phyloP scores from a whole-genome alignment of 2,329 filamentous ascomycete genomes.

The Cladophialophora psammophila region DNA sequence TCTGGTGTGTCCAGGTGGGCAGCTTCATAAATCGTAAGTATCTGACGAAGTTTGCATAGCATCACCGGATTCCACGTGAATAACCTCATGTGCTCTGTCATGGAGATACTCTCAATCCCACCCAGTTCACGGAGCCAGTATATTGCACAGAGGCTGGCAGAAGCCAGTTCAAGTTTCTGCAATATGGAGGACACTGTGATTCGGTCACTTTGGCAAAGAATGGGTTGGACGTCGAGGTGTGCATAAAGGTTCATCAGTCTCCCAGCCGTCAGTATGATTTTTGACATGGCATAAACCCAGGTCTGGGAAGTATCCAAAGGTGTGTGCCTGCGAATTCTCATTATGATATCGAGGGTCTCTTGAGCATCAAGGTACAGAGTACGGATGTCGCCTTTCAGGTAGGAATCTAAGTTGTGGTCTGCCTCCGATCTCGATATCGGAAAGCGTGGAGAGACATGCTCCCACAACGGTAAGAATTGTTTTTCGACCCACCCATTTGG shows the following conservation, averaged over 20 bases:
- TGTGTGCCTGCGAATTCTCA: background rate
- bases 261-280: conserved; percentile 12
- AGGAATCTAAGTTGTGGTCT: conserved; percentile 7
- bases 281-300: conserved; percentile 14
- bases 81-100: conserved; percentile 7
- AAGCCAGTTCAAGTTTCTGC: conserved; percentile 10
- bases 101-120: conserved; percentile 9
- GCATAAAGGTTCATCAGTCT: conserved; percentile 13
- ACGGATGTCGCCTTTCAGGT: conserved; percentile 12
- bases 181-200: background rate
- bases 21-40: background rate
- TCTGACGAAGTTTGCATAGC: background rate
- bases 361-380: conserved; percentile 3
- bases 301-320: background rate
- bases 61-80: conserved; percentile 14
- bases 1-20: background rate
- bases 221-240: background rate
- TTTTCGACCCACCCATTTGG: conserved; percentile 14
- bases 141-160: conserved; percentile 10
- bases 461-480: conserved; percentile 12
- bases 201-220: background rate
- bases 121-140: conserved; percentile 18
- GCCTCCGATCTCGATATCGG: conserved; percentile 1
- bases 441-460: background rate
- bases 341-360: conserved; percentile 2